These are phyloP conservation scores for Monocercomonoides exilis DNA, from an alignment of 78 protist species.

Conservation along the genomic window DNA sequence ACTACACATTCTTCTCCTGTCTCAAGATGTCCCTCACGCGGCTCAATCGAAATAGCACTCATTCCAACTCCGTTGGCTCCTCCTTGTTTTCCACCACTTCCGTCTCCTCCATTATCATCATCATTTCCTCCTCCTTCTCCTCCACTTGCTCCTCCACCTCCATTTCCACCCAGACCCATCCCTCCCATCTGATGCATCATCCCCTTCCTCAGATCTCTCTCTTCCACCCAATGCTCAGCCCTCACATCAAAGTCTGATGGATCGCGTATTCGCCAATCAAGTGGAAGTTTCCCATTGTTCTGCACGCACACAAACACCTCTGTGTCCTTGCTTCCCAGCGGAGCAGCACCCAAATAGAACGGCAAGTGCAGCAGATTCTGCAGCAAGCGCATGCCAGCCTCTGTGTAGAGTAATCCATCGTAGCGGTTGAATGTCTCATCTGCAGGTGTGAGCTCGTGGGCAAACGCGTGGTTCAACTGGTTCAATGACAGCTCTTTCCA, in stretches of 20 bases:
- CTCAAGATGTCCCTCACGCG: neutral
- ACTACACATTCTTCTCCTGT: neutral
- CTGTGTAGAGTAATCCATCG: neutral
- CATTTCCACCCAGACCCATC: neutral
- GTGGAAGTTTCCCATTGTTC: neutral
- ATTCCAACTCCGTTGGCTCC: too few relatives aligned
- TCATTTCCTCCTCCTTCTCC: neutral
- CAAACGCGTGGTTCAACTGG: neutral
- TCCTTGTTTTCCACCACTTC: neutral
- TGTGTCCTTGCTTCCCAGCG: neutral
- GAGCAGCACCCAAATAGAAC: neutral
- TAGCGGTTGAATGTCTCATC: neutral
- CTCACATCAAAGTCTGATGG: neutral
- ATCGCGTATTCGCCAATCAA: neutral
- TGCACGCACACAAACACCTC: neutral
- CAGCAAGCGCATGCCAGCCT: neutral
- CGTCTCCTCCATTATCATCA: neutral
- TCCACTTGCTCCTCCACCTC: neutral
- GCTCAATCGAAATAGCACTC: neutral
- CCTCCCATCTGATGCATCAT: neutral
- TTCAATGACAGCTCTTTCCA: neutral
- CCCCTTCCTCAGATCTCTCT: neutral
- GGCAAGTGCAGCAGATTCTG: neutral
- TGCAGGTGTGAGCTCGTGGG: neutral
- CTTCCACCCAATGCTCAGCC: neutral